Conservation (phyloP, 331 rosid species). For the Erythrophleum ivorense region DNA sequence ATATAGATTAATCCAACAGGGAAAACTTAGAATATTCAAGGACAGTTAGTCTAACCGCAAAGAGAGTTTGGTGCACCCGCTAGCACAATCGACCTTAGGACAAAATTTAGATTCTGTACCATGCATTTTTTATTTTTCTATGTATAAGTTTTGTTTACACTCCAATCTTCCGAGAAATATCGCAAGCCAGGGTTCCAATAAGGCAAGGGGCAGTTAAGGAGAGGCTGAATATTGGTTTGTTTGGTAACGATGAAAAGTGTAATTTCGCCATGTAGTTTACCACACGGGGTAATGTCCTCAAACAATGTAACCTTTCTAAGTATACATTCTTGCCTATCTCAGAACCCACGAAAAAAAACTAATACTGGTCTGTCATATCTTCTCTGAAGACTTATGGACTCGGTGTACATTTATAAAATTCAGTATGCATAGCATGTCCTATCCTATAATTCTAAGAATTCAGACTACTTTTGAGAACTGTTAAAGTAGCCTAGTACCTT, state of each 20-base stretch:
- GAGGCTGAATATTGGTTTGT: conserved; percentile 46
- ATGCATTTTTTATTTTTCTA: neutral
- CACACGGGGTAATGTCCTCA: neutral
- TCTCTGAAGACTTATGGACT: neutral
- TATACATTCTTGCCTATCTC: neutral
- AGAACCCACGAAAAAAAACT: neutral
- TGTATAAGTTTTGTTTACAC: neutral
- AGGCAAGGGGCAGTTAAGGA: conserved; percentile 33
- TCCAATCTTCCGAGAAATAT: neutral
- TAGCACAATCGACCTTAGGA: conserved; percentile 27
- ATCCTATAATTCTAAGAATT: neutral
- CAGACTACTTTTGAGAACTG: neutral
- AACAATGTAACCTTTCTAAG: neutral
- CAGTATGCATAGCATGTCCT: neutral
- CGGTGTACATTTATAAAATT: neutral
- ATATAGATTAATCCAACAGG: conserved; percentile 39
- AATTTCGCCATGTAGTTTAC: neutral
- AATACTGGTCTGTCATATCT: neutral
- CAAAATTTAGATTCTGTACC: conserved; percentile 16
- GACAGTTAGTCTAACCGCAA: conserved; percentile 49
- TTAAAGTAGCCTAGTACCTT: neutral
- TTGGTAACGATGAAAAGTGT: conserved; percentile 22
- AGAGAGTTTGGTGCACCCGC: conserved; percentile 67
- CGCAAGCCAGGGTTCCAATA: neutral
- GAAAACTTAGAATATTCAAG: neutral